Percentiles rank a stretch among this genome's conserved stretches.
These are phyloP conservation scores for Pyrenochaeta sp. DNA, from an alignment of 2,329 filamentous ascomycete species.

Conservation along the genomic window DNA sequence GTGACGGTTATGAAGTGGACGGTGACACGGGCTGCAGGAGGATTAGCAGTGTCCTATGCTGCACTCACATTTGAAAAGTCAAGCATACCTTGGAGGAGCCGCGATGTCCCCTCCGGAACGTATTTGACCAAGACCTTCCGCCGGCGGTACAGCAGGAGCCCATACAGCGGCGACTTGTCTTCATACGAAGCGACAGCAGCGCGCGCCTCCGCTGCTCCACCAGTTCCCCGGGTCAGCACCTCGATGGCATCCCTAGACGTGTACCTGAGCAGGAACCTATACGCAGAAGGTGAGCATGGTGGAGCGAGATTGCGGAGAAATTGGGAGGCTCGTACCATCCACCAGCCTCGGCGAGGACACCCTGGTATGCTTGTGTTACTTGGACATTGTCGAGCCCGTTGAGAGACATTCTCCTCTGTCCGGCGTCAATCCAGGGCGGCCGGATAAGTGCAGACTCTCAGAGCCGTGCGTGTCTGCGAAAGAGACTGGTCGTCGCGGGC, in stretches of 20 bases:
- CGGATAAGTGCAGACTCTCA: conserved; percentile 16
- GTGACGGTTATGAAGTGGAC: conserved; percentile 70
- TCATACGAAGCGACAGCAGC: conserved; percentile 79
- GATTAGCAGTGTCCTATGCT: conserved; percentile 22
- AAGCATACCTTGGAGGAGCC: conserved; percentile 84
- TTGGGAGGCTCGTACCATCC: conserved; percentile 77
- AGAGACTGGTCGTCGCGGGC: conserved; percentile 11
- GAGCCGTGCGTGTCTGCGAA: conserved; percentile 18
- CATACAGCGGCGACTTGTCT: conserved; percentile 88
- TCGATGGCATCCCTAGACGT: conserved; percentile 86
- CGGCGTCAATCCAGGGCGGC: conserved; percentile 13
- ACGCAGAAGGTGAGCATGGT: conserved; percentile 32
- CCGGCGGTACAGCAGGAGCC: conserved; percentile 87
- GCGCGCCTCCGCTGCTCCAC: conserved; percentile 85
- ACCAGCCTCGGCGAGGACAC: conserved; percentile 81
- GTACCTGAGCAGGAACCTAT: conserved; percentile 95
- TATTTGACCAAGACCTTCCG: conserved; percentile 93
- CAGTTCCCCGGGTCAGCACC: conserved; percentile 77
- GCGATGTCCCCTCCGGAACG: conserved; percentile 87
- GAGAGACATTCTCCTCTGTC: conserved; percentile 75
- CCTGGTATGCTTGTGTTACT: conserved; percentile 85
- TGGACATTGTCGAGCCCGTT: conserved; percentile 88
- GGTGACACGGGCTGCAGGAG: conserved; percentile 76
- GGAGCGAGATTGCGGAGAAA: conserved; percentile 17
- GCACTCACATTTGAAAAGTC: neutral